Percentiles rank a stretch among this genome's conserved stretches.
Evolutionary conservation across 495 filamentous ascomycete species (phyloP).

Genomic region (Astrocystis sublimbata): DNA sequence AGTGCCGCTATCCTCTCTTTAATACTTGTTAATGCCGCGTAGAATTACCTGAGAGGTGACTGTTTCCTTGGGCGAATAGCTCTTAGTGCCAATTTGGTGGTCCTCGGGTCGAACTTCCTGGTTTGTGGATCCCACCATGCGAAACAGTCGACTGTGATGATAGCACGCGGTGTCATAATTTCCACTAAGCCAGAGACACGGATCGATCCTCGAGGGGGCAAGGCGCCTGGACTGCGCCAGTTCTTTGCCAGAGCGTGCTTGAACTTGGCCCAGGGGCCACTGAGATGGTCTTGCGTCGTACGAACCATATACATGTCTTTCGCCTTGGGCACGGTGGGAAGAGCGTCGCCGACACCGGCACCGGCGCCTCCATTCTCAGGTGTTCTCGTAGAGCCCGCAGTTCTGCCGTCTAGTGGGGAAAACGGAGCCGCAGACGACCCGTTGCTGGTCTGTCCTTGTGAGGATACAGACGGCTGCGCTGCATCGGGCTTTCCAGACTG

Average conservation of each 20-base stretch:
- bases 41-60: neutral
- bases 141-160: slow-evolving; percentile 30
- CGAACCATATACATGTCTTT: slow-evolving; percentile 41
- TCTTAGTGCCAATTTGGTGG: neutral
- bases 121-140: slow-evolving; percentile 34
- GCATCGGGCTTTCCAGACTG: slow-evolving; percentile 21
- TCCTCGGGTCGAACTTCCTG: slow-evolving; percentile 20
- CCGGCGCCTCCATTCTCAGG: slow-evolving; percentile 27
- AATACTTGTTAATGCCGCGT: too few relatives aligned
- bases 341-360: slow-evolving; percentile 24
- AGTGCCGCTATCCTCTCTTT: too few relatives aligned
- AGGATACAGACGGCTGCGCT: slow-evolving; percentile 16
- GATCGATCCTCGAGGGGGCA: slow-evolving; percentile 65
- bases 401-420: slow-evolving; percentile 21
- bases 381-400: slow-evolving; percentile 22
- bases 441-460: slow-evolving; percentile 20
- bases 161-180: slow-evolving; percentile 55
- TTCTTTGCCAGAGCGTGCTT: slow-evolving; percentile 49
- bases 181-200: slow-evolving; percentile 66
- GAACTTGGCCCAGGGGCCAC: slow-evolving; percentile 53
- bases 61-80: slow-evolving; percentile 2
- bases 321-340: slow-evolving; percentile 21
- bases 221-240: slow-evolving; percentile 40
- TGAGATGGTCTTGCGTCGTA: slow-evolving; percentile 31
- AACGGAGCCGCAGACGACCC: slow-evolving; percentile 22